Base-by-base conservation (phyloP, 345 rosid species). In the Lagerstroemia speciosa region DNA sequence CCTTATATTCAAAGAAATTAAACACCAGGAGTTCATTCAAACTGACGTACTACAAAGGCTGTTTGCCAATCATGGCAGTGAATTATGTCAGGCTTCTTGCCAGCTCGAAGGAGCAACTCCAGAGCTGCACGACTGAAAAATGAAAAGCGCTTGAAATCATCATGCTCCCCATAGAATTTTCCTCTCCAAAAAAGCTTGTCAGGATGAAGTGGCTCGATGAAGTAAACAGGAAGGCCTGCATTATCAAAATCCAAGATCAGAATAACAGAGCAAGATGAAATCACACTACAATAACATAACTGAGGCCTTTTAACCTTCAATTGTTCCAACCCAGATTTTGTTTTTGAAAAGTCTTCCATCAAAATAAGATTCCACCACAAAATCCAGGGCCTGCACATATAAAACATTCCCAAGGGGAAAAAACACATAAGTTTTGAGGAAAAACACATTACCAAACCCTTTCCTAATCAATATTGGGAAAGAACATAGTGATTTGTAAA, bases 21-120 rank as follows among this genome's bases (percentile, higher is more conserved):
- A 65, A 31, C 62, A 62, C 26, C 22, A 31, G 40, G 8, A 29
- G 52, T 63, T 33, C 38, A 69, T 34, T 57, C 68, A 69, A 62
- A 60, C 66, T 61, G 64, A 65, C 93, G 53, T 89, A 93, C 97
- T 70, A 94, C 89, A 80, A 94, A 94, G 72, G 99, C 97, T 67
- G 99, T 91, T 84, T 94, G 99, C 99, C 99, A 94, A 78, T 94
- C 99, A 73, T 94, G 99, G 78, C 97, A 94, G 75, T 94, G 99
- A 60, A 94, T 89, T 75, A 94, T 89, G 79, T 94, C 97, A 1
- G 99, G 99, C 77, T 79, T 88, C 80, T 94, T 91, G 72, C 97
- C 96, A 62, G 96, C 78, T 81, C 84, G 96, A 74, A 85, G 87
- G 76, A 94, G 89, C 81, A 91, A 79, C 83, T 94, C 96, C 65